A percentile compares a stretch with the other conserved stretches of the same genome.
Conservation (phyloP, 345 rosid genomes). For the Citrus glauca region DNA sequence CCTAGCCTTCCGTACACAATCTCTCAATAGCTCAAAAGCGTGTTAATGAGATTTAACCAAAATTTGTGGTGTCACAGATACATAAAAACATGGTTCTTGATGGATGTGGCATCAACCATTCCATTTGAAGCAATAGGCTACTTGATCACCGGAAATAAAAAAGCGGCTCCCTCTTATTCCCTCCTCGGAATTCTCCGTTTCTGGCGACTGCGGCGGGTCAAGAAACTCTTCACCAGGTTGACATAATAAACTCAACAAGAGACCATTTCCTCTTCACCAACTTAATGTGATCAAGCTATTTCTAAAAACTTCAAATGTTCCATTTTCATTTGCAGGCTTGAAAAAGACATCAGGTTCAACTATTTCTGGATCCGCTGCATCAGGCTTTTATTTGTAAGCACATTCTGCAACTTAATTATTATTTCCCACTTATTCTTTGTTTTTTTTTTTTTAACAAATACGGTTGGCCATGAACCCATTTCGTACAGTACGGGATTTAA, state of each 20-base stretch:
- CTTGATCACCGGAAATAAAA: constrained; percentile 54
- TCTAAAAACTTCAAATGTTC: background rate
- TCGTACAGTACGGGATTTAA: too few species aligned
- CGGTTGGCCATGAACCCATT: too few species aligned
- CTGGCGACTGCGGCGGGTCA: constrained; percentile 81
- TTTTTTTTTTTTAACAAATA: too few species aligned
- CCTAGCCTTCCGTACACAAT: too few species aligned
- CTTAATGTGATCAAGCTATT: background rate
- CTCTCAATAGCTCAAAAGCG: too few species aligned
- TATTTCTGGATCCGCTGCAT: constrained; percentile 79
- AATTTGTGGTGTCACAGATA: constrained; percentile 35
- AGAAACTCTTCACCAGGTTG: constrained; percentile 79
- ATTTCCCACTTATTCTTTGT: too few species aligned
- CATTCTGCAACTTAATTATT: too few species aligned
- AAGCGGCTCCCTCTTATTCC: constrained; percentile 43
- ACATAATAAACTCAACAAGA: background rate
- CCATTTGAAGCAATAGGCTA: constrained; percentile 70
- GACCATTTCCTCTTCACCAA: background rate
- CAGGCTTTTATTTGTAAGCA: constrained; percentile 64
- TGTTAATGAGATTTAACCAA: too few species aligned
- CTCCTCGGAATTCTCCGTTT: constrained; percentile 72
- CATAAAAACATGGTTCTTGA: constrained; percentile 81
- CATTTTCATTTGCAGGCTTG: constrained; percentile 44
- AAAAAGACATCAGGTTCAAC: constrained; percentile 86
- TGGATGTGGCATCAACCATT: constrained; percentile 93